These are phyloP conservation scores for Pigoraptor vietnamica DNA, from an alignment of 78 protist species.

Conservation along the genomic window DNA sequence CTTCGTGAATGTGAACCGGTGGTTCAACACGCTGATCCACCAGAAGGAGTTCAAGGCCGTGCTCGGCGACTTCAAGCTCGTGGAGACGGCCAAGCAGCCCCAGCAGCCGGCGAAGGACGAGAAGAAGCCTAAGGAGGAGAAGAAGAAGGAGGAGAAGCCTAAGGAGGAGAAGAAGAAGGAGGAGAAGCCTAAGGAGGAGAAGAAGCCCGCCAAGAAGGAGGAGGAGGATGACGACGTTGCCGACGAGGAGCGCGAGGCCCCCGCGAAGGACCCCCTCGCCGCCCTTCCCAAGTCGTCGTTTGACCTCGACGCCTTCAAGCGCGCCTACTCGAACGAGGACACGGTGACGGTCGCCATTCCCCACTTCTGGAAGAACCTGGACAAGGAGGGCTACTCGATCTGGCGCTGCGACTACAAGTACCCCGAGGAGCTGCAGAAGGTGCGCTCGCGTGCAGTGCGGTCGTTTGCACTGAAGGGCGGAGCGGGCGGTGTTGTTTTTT, in stretches of 20 bases:
- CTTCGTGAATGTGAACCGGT: constrained; percentile 61
- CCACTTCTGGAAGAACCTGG: constrained; percentile 62
- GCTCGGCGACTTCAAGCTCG: constrained; percentile 42
- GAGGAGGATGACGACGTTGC: neutral
- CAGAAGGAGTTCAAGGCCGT: constrained; percentile 70
- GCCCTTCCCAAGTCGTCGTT: constrained; percentile 50
- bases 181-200: no score
- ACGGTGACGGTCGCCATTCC: constrained; percentile 48
- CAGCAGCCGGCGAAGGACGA: neutral
- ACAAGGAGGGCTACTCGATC: constrained; percentile 56
- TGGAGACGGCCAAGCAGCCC: neutral
- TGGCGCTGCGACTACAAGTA: constrained; percentile 57
- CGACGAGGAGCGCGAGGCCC: constrained; percentile 2
- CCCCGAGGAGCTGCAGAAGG: constrained; percentile 38
- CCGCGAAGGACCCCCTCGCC: constrained; percentile 32
- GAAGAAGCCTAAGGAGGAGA: constrained; percentile 51
- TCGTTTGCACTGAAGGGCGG: no score
- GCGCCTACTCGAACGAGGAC: constrained; percentile 71
- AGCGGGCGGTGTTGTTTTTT: no score
- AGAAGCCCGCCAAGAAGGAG: neutral
- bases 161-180: neutral
- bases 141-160: constrained; percentile 37
- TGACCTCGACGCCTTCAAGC: constrained; percentile 67
- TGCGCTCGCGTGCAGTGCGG: no score
- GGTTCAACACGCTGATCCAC: constrained; percentile 72